Percentiles rank a stretch among this genome's conserved stretches.
These are phyloP conservation scores for Boechera retrofracta DNA, from an alignment of 345 rosid genomes.

Conservation along the genomic window DNA sequence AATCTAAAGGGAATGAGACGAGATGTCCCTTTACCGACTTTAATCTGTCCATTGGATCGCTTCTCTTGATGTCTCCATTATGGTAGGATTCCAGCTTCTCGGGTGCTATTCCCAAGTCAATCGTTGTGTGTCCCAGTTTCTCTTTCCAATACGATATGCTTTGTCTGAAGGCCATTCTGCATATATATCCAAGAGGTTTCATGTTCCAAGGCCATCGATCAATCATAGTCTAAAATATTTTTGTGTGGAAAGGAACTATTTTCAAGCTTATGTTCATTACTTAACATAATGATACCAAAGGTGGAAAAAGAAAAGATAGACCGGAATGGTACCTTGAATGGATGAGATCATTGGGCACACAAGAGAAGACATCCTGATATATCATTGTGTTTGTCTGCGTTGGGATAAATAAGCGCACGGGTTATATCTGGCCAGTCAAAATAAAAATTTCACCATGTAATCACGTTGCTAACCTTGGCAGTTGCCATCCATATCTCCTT, in stretches of 20 bases:
- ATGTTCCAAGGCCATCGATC: constrained; percentile 8
- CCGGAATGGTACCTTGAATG: constrained; percentile 67
- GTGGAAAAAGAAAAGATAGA: constrained; percentile 5
- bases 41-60: constrained; percentile 73
- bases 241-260: background rate
- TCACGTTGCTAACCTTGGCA: constrained; percentile 69
- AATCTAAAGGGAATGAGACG: constrained; percentile 91
- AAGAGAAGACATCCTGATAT: constrained; percentile 92
- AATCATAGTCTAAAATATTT: constrained; percentile 5
- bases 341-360: constrained; percentile 88
- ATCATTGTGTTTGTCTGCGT: constrained; percentile 81
- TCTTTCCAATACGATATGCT: constrained; percentile 71
- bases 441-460: background rate
- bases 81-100: constrained; percentile 66
- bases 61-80: constrained; percentile 63
- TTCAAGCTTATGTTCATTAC: background rate
- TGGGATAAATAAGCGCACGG: constrained; percentile 2
- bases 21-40: constrained; percentile 76
- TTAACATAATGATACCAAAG: background rate
- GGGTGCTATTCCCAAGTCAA: constrained; percentile 91
- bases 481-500: constrained; percentile 84
- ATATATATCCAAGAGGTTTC: constrained; percentile 15
- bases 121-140: constrained; percentile 82
- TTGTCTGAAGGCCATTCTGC: constrained; percentile 66
- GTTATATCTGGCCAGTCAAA: constrained; percentile 26